Conservation (phyloP, 2,329 filamentous ascomycete species). For the Lithohypha guttulata region DNA sequence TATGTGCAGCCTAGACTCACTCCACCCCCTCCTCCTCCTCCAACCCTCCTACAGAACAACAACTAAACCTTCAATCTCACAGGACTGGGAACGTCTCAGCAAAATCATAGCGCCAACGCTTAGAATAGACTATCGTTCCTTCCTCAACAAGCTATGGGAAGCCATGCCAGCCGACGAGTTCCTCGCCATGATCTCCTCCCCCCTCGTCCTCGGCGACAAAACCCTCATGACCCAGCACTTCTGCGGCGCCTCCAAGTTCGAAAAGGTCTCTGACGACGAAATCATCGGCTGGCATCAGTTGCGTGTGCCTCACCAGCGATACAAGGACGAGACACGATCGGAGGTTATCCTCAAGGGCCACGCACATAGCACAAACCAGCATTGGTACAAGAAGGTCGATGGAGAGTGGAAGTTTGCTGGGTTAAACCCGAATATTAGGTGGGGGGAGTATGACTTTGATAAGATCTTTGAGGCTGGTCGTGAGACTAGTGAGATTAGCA, state of each 20-base stretch:
- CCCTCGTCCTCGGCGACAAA: conserved; percentile 49
- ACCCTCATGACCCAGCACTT: conserved; percentile 56
- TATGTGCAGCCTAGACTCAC: conserved; percentile 13
- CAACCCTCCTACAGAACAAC: background rate
- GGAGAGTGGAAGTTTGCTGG: conserved; percentile 26
- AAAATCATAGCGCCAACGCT: conserved; percentile 38
- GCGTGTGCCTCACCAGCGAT: conserved; percentile 51
- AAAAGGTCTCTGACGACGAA: conserved; percentile 21
- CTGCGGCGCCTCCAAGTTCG: conserved; percentile 31
- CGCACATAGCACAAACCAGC: conserved; percentile 33
- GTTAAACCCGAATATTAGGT: conserved; percentile 22
- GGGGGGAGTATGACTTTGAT: conserved; percentile 24
- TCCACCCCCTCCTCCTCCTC: background rate
- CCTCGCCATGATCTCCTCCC: conserved; percentile 48
- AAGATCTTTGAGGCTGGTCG: conserved; percentile 21
- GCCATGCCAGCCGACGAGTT: conserved; percentile 53
- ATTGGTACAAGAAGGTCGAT: conserved; percentile 25
- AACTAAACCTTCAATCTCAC: too few relatives aligned
- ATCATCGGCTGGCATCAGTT: conserved; percentile 24
- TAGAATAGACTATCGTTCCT: conserved; percentile 60
- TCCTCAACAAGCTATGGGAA: conserved; percentile 51
- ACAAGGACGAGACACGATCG: conserved; percentile 40
- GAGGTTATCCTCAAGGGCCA: conserved; percentile 49
- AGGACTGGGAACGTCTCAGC: conserved; percentile 33
- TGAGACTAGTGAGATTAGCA: conserved; percentile 17